Conservation (phyloP, 106 monocot species). For the Iris macrosiphon region DNA sequence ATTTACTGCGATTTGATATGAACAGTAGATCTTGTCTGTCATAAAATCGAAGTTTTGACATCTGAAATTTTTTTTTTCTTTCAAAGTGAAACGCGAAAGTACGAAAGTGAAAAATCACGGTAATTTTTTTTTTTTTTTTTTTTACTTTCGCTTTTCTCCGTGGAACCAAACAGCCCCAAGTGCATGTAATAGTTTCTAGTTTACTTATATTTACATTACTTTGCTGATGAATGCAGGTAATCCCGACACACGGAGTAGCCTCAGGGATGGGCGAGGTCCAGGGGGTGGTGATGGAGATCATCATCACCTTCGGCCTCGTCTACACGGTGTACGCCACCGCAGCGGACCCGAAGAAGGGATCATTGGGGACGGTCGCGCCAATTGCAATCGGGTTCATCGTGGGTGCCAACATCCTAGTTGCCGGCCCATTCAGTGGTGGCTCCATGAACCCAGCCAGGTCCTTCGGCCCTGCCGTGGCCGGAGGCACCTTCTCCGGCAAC, state of each 20-base stretch:
- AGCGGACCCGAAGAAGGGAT: conserved; percentile 65
- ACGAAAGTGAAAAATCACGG: too few species aligned
- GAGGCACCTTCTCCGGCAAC: conserved; percentile 48
- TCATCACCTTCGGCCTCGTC: conserved; percentile 65
- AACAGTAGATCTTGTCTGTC: too few species aligned
- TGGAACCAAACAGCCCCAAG: too few species aligned
- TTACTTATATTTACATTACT: too few species aligned
- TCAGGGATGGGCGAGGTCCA: conserved; percentile 33
- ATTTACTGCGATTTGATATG: too few species aligned
- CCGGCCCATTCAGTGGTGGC: conserved; percentile 70
- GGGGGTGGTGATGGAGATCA: conserved; percentile 55
- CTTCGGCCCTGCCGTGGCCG: conserved; percentile 65
- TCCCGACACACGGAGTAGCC: conserved; percentile 46
- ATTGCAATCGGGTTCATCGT: conserved; percentile 88
- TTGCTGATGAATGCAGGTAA: conserved; percentile 21
- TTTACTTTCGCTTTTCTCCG: too few species aligned
- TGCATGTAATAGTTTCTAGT: too few species aligned
- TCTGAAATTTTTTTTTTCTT: too few species aligned
- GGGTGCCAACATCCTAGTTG: conserved; percentile 83
- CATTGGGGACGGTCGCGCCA: conserved; percentile 69
- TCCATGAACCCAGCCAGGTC: conserved; percentile 79
- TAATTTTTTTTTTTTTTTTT: too few species aligned
- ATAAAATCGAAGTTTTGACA: too few species aligned
- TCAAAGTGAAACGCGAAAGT: too few species aligned
- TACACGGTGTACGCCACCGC: conserved; percentile 80